These are phyloP conservation scores for Blastobotrys muscicola DNA, from an alignment of 805 yeast species.

Conservation along the genomic window DNA sequence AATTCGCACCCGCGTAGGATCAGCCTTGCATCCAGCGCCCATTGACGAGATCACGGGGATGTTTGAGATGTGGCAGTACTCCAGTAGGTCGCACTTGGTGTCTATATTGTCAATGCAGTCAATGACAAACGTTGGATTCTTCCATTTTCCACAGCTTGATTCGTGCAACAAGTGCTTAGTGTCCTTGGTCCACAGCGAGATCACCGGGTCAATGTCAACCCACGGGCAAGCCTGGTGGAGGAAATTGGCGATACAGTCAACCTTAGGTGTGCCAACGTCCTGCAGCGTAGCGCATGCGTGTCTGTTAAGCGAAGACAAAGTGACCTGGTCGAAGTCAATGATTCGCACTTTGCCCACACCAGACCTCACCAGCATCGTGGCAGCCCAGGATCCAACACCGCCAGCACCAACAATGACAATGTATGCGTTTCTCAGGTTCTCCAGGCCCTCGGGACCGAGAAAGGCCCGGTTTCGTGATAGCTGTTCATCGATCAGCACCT, in stretches of 20 bases:
- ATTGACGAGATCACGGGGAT: constrained; percentile 79
- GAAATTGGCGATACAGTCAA: constrained; percentile 64
- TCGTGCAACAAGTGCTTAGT: constrained; percentile 49
- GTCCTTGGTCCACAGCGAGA: constrained; percentile 59
- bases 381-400: constrained; percentile 94
- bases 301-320: constrained; percentile 82
- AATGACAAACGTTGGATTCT: constrained; percentile 66
- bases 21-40: constrained; percentile 97
- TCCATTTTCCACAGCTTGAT: constrained; percentile 12
- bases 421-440: constrained; percentile 55
- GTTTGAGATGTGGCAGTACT: constrained; percentile 49
- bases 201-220: constrained; percentile 70
- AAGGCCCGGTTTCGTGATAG: constrained; percentile 91
- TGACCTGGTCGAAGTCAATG: constrained; percentile 93
- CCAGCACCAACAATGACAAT: constrained; percentile 89
- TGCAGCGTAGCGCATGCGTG: constrained; percentile 87
- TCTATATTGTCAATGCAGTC: constrained; percentile 97
- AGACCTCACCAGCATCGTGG: constrained; percentile 69
- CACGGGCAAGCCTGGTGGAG: constrained; percentile 81
- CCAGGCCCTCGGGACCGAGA: constrained; percentile 77
- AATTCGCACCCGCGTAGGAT: constrained; percentile 82
- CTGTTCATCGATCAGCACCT: constrained; percentile 78
- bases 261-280: constrained; percentile 92
- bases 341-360: constrained; percentile 75
- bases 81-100: constrained; percentile 86